Conservation (phyloP, 106 monocot genomes). For the Platanthera guangdongensis region DNA sequence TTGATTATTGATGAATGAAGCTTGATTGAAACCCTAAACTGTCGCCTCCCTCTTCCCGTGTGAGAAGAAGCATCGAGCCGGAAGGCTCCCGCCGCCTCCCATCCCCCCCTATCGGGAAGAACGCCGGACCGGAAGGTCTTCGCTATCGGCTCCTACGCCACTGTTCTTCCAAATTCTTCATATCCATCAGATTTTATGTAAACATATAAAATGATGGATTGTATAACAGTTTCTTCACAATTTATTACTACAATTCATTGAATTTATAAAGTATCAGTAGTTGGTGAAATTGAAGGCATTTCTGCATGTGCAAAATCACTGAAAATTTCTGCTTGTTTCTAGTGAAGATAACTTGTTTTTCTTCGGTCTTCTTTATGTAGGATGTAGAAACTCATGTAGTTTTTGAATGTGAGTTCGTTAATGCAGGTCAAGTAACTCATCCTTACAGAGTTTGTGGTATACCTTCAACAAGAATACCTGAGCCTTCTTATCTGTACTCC, state of each 20-base stretch:
- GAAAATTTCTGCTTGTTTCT: background rate
- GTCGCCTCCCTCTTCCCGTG: too few species aligned
- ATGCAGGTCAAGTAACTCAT: constrained; percentile 24
- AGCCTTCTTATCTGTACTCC: constrained; percentile 17
- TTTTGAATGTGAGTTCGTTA: background rate
- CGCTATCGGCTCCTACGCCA: too few species aligned
- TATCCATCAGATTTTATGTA: background rate
- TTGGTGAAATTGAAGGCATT: background rate
- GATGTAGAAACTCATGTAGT: background rate
- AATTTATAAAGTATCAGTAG: background rate
- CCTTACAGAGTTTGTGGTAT: constrained; percentile 10
- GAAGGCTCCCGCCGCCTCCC: too few species aligned
- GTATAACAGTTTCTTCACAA: background rate
- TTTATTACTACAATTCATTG: background rate
- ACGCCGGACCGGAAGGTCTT: too few species aligned
- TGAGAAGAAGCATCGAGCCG: too few species aligned
- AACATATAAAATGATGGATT: background rate
- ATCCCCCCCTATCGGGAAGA: too few species aligned
- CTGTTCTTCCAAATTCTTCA: constrained; percentile 1
- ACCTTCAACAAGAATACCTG: constrained; percentile 8
- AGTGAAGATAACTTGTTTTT: background rate
- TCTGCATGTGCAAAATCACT: background rate
- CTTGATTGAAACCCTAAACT: too few species aligned
- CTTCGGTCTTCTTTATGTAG: background rate
- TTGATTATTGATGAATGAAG: too few species aligned